phyloP scores from a whole-genome alignment of 768 basidiomycete species.

The Lyophyllum semitale region DNA sequence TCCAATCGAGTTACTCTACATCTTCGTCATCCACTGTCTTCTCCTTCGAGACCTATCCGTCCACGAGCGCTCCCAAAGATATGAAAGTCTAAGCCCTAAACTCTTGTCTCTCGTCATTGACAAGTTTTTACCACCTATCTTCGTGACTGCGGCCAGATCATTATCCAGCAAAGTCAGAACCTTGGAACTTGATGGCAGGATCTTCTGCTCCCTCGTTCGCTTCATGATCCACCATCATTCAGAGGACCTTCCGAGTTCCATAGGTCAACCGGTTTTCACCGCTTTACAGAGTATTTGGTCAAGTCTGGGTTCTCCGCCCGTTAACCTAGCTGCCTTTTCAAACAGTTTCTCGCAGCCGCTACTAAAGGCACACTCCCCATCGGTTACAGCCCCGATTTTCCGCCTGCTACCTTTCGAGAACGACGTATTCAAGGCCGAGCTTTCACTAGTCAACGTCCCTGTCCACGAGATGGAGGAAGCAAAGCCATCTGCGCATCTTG shows the following conservation, averaged over 20 bases:
- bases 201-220: conserved; percentile 48
- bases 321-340: not conserved
- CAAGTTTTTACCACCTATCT: conserved; percentile 42
- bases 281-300: conserved; percentile 25
- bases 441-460: conserved; percentile 23
- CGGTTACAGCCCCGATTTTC: not conserved
- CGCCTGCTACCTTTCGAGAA: conserved; percentile 42
- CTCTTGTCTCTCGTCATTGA: conserved; percentile 33
- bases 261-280: conserved; percentile 16
- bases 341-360: not conserved
- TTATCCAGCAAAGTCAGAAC: conserved; percentile 18
- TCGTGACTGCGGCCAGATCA: conserved; percentile 30
- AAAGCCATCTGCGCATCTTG: conserved; percentile 25
- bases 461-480: conserved; percentile 13
- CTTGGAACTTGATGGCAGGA: conserved; percentile 55
- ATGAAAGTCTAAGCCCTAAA: conserved; percentile 23
- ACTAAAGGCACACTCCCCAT: not conserved
- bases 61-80: conserved; percentile 39
- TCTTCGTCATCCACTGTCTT: conserved; percentile 28
- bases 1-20: conserved; percentile 15
- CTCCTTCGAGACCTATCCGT: conserved; percentile 38
- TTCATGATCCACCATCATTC: conserved; percentile 30
- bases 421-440: conserved; percentile 27
- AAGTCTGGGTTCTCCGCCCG: not conserved
- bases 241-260: conserved; percentile 26